A percentile compares a stretch with the other conserved stretches of the same genome.
phyloP scores from a whole-genome alignment of 2,329 filamentous ascomycete genomes.

The Paracorniculantispora psalliotae region DNA sequence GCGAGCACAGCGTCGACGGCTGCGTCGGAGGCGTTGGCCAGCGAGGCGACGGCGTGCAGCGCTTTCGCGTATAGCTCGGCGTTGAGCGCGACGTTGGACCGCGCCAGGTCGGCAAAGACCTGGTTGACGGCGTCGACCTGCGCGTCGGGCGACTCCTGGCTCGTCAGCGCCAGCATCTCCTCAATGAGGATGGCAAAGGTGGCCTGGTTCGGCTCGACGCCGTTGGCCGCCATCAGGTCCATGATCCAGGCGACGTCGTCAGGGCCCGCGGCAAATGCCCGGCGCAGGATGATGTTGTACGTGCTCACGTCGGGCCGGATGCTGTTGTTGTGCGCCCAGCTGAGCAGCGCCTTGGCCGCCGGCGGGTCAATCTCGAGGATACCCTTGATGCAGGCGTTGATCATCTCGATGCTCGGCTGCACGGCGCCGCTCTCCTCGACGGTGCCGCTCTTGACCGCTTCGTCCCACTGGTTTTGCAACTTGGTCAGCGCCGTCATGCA shows the following conservation, averaged over 20 bases:
- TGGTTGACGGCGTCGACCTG: conserved; percentile 48
- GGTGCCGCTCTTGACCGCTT: conserved; percentile 25
- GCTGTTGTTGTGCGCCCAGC: conserved; percentile 52
- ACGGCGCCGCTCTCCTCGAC: conserved; percentile 36
- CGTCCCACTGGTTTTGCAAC: conserved; percentile 58
- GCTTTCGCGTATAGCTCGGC: conserved; percentile 63
- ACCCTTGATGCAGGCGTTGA: conserved; percentile 67
- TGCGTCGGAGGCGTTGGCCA: conserved; percentile 33
- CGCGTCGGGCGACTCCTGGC: conserved; percentile 36
- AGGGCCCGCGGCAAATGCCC: conserved; percentile 47
- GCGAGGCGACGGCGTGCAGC: conserved; percentile 47
- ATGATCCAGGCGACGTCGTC: conserved; percentile 50
- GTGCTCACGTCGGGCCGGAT: conserved; percentile 54
- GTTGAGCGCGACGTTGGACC: conserved; percentile 54
- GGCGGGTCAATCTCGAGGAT: conserved; percentile 49
- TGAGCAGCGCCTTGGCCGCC: conserved; percentile 49
- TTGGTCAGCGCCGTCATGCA: conserved; percentile 62
- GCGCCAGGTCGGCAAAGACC: conserved; percentile 54
- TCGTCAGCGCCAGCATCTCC: conserved; percentile 43
- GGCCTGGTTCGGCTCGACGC: conserved; percentile 55
- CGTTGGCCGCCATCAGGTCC: conserved; percentile 50
- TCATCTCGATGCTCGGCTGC: conserved; percentile 56
- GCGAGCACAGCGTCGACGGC: conserved; percentile 57
- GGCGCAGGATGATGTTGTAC: conserved; percentile 66
- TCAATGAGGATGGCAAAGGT: conserved; percentile 73